These are phyloP conservation scores for Inonotus hispidus DNA, from an alignment of 1,284 basidiomycete species.

Conservation along the genomic window DNA sequence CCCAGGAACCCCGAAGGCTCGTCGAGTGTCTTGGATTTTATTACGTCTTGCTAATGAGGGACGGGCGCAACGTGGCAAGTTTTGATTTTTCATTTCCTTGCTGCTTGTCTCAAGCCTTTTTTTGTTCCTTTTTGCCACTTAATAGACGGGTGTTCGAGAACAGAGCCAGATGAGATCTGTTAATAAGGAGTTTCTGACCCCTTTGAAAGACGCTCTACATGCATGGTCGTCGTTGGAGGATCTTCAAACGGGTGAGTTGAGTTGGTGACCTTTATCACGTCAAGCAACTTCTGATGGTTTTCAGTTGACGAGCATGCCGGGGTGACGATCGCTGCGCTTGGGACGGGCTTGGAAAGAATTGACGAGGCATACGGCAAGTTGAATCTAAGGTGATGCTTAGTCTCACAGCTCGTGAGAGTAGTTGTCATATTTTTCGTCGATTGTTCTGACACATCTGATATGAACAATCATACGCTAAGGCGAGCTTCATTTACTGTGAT, in stretches of 20 bases:
- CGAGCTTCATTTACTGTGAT: too few relatives aligned
- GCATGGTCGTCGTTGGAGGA: constrained; percentile 28
- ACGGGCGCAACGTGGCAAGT: constrained; percentile 41
- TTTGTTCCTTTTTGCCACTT: neutral
- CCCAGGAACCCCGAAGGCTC: constrained; percentile 43
- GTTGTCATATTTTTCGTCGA: neutral
- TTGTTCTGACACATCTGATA: too few relatives aligned
- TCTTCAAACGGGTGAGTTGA: constrained; percentile 27
- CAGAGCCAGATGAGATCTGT: constrained; percentile 28
- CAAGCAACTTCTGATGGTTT: constrained; percentile 28
- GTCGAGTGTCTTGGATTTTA: constrained; percentile 49
- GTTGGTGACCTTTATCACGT: constrained; percentile 25
- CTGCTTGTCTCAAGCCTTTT: neutral
- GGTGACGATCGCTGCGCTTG: constrained; percentile 24
- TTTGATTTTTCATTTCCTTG: constrained; percentile 7
- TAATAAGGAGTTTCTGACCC: constrained; percentile 27
- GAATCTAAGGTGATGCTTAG: neutral
- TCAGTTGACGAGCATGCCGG: constrained; percentile 22
- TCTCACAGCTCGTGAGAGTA: neutral
- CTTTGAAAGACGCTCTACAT: constrained; percentile 26
- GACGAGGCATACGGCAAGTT: constrained; percentile 17
- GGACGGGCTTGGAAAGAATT: constrained; percentile 26
- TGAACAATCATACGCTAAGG: too few relatives aligned
- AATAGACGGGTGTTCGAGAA: constrained; percentile 49
- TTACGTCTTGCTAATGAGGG: constrained; percentile 45